phyloP scores from a whole-genome alignment of 176 grass and related monocot species.

The Hyparrhenia diplandra region DNA sequence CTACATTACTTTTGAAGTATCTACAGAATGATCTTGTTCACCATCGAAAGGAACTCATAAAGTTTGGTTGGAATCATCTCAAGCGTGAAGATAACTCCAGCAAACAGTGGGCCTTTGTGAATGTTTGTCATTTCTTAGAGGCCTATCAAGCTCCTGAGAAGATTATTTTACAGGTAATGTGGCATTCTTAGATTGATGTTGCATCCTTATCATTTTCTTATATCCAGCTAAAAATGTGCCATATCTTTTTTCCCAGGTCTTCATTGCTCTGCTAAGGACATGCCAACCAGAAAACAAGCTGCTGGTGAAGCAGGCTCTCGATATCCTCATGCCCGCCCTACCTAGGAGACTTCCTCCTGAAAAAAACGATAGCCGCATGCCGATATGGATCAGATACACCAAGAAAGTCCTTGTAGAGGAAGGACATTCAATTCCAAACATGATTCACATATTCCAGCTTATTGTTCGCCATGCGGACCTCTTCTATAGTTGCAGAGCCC shows the following conservation, averaged over 20 bases:
- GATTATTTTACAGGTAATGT: conserved; percentile 88
- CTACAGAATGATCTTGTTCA: conserved; percentile 92
- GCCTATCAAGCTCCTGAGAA: conserved; percentile 99
- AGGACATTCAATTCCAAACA: conserved; percentile 99
- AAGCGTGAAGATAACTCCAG: conserved; percentile 99
- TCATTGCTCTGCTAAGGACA: conserved; percentile 91
- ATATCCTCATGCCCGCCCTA: conserved; percentile 98
- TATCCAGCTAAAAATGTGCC: not conserved
- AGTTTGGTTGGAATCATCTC: conserved; percentile 99
- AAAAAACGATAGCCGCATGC: conserved; percentile 69
- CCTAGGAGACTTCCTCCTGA: conserved; percentile 81
- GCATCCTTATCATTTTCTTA: conserved; percentile 10
- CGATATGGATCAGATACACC: conserved; percentile 99
- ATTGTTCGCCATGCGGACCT: conserved; percentile 95
- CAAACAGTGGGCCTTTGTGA: conserved; percentile 99
- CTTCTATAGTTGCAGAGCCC: conserved; percentile 97
- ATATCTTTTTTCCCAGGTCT: conserved; percentile 56
- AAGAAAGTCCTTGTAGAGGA: conserved; percentile 99
- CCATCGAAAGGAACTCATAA: conserved; percentile 97
- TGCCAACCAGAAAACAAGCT: conserved; percentile 99
- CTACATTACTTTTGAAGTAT: conserved; percentile 96
- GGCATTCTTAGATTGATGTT: conserved; percentile 14
- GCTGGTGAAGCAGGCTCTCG: conserved; percentile 92
- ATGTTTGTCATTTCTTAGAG: conserved; percentile 97
- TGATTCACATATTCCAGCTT: conserved; percentile 99